Evolutionary conservation across 805 yeast species (phyloP), one percentile per base, ranked within the genome.

Genomic region (Ogataea haglerorum): DNA sequence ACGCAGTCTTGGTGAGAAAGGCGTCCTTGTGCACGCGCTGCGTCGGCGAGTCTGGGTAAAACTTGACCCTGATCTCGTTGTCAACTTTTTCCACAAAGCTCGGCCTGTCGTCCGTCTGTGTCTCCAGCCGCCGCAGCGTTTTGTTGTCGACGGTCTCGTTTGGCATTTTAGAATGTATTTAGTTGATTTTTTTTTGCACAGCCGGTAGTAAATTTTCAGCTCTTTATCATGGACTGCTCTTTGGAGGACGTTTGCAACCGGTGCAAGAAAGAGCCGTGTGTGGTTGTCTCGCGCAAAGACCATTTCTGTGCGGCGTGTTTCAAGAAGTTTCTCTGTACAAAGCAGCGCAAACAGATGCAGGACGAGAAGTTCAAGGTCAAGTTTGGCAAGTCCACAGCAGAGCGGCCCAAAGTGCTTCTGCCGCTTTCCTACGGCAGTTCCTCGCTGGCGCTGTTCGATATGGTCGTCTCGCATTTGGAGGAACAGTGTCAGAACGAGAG

Each of bases 21-120:
- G 78, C 69, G 47, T 75, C 75, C 55, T 80, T 80, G 58, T 86
- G 90, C 18, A 77, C 65, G 38, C 76, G 73, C 28, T 81, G 76
- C 7, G 84, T 80, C 17, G 98, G 98, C 40, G 80, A 79, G 50
- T 93, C 99, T 0, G 98, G 98, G 54, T 85, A 88, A 56, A 78
- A 83, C 56, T 79, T 80, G 59, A 69, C 67, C 3, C 78, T 78
- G 0, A 64, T 56, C 39, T 58, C 40, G 4, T 65, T 63, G 16
- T 82, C 85, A 38, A 72, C 47, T 16, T 55, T 43, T 9, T 82
- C 71, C 49, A 64, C 63, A 56, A 82, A 84, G 48, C 76, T 72
- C 3, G 52, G 52, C 37, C 66, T 69, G 30, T 70, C 70, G 2
- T 34, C 40, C 10, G 19, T 8, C 5, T n/a, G 23, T 22, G 26